These are phyloP conservation scores for Teratosphaeria viscida DNA, from an alignment of 2,329 filamentous ascomycete species.

Conservation along the genomic window DNA sequence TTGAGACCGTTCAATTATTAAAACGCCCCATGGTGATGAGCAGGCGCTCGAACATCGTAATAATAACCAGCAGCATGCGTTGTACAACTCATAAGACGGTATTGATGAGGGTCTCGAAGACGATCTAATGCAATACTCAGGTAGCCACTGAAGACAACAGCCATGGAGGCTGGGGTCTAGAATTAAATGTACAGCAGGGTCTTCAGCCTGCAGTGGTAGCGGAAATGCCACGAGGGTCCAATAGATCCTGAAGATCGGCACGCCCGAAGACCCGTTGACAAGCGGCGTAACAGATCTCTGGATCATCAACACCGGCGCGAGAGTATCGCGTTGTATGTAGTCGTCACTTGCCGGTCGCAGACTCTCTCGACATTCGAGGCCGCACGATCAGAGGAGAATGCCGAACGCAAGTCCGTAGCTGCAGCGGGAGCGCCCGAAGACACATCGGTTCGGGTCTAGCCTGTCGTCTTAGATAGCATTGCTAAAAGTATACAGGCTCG, in stretches of 20 bases:
- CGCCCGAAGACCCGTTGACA: too few species aligned
- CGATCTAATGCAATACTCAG: background rate
- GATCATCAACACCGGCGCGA: background rate
- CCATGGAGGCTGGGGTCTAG: background rate
- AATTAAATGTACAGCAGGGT: background rate
- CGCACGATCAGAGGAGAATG: background rate
- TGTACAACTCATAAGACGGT: background rate
- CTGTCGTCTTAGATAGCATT: background rate
- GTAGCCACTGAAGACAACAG: background rate
- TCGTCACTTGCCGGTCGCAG: background rate
- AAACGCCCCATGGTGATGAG: background rate
- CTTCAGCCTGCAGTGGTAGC: background rate
- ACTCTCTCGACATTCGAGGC: background rate
- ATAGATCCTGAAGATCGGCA: background rate
- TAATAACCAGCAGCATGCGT: background rate
- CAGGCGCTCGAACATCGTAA: background rate
- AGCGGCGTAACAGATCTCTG: background rate
- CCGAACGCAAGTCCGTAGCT: background rate
- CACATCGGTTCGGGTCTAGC: background rate
- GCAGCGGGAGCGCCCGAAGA: background rate
- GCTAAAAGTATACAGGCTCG: background rate
- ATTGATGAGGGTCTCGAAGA: background rate
- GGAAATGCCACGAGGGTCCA: background rate
- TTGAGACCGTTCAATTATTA: background rate
- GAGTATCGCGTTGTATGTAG: background rate